Base-by-base conservation (phyloP, 768 basidiomycete species). In the Trametopsis cervina region DNA sequence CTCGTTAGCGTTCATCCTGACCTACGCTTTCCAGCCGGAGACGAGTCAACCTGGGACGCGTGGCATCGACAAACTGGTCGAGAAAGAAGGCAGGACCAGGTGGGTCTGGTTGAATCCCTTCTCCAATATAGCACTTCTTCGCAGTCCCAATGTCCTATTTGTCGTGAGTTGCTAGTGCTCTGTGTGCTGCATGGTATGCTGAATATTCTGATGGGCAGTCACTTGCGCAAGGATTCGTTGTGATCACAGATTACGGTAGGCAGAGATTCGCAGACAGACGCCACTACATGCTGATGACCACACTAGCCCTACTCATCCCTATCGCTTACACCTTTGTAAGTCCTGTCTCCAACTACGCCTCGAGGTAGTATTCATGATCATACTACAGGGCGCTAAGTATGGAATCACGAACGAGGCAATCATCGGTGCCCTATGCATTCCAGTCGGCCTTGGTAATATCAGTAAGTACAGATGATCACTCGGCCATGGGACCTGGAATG, bases 321-420 rank as follows among this genome's bases (percentile, higher is more conserved):
- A 62, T 88, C 3, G 72, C 82, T 0, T 83, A 79, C 52, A 86
- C 83, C 0, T 69, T 87, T 21, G 85, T 86, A 52, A 53, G 78
- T 63, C 7, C 26, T 11, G 2, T 2, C 20, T 21, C 7, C 40
- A 20, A 7, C 40, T 7, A 9, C n/a, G 15, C 27, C n/a, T n/a
- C n/a, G 9, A 11, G 27, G 21, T 13, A 10, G 10, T 21, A 21
- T 17, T n/a, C 6, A n/a, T 17, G 51, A 10, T 26, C 26, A 27
- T 13, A 10, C 7, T 9, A 6, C 41, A 86, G 84, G 85, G 80
- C 5, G 66, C 59, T n/a, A 69, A 69, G 22, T 85, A 83, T 57
- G 59, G 68, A 27, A 77, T 85, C 42, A 64, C 66, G 2, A 83
- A 79, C 54, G 72, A 78, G 55, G 78, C 75, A 0, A 48, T 78